Evolutionary conservation across 1,139 yeast species (phyloP), one percentile per base, ranked within the genome.

Genomic region (Kodamaea ohmeri): DNA sequence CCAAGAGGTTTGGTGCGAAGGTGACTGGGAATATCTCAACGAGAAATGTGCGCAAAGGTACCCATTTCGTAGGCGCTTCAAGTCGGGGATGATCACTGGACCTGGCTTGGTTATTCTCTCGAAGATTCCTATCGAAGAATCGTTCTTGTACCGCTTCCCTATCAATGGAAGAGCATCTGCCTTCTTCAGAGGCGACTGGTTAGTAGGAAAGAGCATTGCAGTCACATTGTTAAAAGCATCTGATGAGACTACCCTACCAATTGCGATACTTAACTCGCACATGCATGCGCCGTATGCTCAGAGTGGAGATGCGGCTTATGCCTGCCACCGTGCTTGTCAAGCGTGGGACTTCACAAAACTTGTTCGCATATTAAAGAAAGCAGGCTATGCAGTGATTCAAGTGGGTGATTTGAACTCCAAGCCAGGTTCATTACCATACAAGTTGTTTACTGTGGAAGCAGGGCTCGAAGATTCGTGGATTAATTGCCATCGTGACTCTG

Each of bases 281-380:
- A 83, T 94, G 92, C 99, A 92, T 63, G 98, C 99, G 1, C 98
- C 99, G 0, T 92, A 92, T 56, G 78, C 94, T 0, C 52, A 61
- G 24, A 64, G 67, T 1, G 97, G 97, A 1, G 96, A 88, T 60
- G 94, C 95, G 4, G 84, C 94, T 4, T 92, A 94, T 56, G 69
- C 81, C 3, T 86, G 96, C 49, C 97, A 92, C 56, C 68, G 98
- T 38, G 83, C 96, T 0, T 79, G 95, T 43, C 99, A 92, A 60
- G 97, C 97, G 0, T 92, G 97, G 97, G 97, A 90, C 57, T 78
- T 94, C 55, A 73, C 92, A 17, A 76, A 79, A 39, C 46, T 89
- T 36, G 80, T 86, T 1, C 71, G 72, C 22, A 60, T 82, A 36
- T 73, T 92, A 35, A 71, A 72, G 35, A 71, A 68, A 39, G 83